These are phyloP conservation scores for Byssoonygena ceratinophila DNA, from an alignment of 2,329 filamentous ascomycete genomes.

Conservation along the genomic window DNA sequence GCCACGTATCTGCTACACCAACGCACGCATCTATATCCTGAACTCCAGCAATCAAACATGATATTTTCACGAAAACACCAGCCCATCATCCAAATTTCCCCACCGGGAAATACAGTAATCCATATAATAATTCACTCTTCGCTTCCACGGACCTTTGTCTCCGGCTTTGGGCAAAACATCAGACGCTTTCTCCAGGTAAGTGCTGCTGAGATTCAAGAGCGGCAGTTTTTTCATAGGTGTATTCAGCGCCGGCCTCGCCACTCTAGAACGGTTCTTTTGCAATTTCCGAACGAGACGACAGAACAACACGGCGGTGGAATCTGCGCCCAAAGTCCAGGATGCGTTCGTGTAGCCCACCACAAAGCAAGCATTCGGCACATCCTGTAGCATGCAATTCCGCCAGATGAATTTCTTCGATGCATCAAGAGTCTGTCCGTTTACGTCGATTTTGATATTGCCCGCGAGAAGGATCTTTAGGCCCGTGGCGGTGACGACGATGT, in stretches of 20 bases:
- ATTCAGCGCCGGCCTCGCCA: slow-evolving; percentile 24
- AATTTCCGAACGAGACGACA: slow-evolving; percentile 29
- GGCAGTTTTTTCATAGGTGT: slow-evolving; percentile 22
- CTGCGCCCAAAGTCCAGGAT: slow-evolving; percentile 38
- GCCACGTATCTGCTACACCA: too few relatives aligned
- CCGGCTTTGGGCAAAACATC: slow-evolving; percentile 29
- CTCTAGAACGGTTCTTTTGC: slow-evolving; percentile 21
- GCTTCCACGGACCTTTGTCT: slow-evolving; percentile 33
- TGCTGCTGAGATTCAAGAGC: slow-evolving; percentile 33
- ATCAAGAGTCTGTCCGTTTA: slow-evolving; percentile 26
- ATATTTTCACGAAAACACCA: slow-evolving; percentile 21
- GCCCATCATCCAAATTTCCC: slow-evolving; percentile 27
- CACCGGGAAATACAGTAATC: slow-evolving; percentile 33
- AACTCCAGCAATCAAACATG: too few relatives aligned
- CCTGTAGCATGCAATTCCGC: slow-evolving; percentile 38
- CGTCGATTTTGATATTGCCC: slow-evolving; percentile 27
- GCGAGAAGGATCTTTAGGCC: slow-evolving; percentile 35
- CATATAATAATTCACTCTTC: slow-evolving; percentile 30
- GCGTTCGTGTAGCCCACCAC: slow-evolving; percentile 38
- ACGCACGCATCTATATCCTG: too few relatives aligned
- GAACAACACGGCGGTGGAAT: slow-evolving; percentile 34
- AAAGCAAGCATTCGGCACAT: slow-evolving; percentile 35
- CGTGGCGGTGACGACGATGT: slow-evolving; percentile 38
- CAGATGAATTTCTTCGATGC: slow-evolving; percentile 25
- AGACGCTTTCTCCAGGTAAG: slow-evolving; percentile 31